Evolutionary conservation across 164 flowering plant genomes (phyloP), one percentile per base, ranked within the genome.

Genomic region (Magnolia officinalis): DNA sequence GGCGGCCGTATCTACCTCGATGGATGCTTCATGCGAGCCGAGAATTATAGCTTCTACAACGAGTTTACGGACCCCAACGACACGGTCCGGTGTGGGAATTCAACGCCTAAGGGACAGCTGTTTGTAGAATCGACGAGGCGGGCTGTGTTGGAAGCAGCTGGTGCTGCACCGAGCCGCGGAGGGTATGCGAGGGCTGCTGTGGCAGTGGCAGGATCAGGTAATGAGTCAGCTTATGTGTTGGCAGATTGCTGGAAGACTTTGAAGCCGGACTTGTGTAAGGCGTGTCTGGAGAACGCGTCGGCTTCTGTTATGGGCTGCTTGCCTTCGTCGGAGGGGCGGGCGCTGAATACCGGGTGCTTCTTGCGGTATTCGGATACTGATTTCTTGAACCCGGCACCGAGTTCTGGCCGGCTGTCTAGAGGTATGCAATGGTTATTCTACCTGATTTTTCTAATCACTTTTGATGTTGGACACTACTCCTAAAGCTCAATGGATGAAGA

Each of bases 311-410:
- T 77, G 75, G 80, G 84, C 21, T 95, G 98, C 84, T 86, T 95
- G 85, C 98, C 98, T 26, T 79, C 86, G 87, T 87, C 94, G 0
- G 98, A 92, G 72, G 98, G 97, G 3, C 84, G 98, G 16, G 97
- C 95, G 4, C 67, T 95, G 63, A 70, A 88, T 73, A 89, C 98
- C 0, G 98, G 98, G 0, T 95, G 98, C 84, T 95, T 93, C 80
- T 78, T 95, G 89, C 89, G 96, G 84, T 95, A 90, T 74, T 95
- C 98, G 0, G 92, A 93, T 72, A 79, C 0, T 13, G 81, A 93
- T 81, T 95, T 95, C 82, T 89, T 95, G 77, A 95, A 95, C 82
- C 78, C 78, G 20, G 77, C 72, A 61, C 82, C 83, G 1, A 72
- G 80, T 11, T 11, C 16, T 16, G 82, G 66, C 51, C 75, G 86